Percentiles rank a stretch among this genome's conserved stretches.
phyloP scores from a whole-genome alignment of 441 rosid species.

The Adansonia rubrostipa region DNA sequence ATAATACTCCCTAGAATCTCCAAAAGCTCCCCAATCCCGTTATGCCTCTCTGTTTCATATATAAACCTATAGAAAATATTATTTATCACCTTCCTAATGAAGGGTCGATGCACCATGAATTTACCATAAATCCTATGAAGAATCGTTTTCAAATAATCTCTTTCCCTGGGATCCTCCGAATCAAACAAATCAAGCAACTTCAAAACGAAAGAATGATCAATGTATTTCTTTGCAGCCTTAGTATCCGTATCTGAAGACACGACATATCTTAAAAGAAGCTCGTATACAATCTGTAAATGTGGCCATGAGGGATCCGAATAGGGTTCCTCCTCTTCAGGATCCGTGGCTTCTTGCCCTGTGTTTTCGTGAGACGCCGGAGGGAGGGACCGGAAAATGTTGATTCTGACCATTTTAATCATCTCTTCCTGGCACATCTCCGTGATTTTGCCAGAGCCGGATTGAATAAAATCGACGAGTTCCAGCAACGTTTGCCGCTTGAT shows the following conservation, averaged over 20 bases:
- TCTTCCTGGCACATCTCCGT: constrained; percentile 78
- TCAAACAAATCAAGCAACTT: constrained; percentile 85
- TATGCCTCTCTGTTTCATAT: constrained; percentile 88
- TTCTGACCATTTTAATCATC: constrained; percentile 74
- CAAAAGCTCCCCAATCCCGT: constrained; percentile 84
- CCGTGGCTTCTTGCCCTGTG: constrained; percentile 76
- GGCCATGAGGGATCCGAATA: constrained; percentile 88
- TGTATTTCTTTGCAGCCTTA: constrained; percentile 74
- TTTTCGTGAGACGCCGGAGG: constrained; percentile 84
- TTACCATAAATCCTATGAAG: constrained; percentile 86
- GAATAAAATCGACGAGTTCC: constrained; percentile 85
- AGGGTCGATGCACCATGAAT: constrained; percentile 84
- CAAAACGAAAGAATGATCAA: constrained; percentile 82
- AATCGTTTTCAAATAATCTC: constrained; percentile 87
- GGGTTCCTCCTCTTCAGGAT: constrained; percentile 91
- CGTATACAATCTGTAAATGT: constrained; percentile 83
- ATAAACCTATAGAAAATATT: constrained; percentile 84
- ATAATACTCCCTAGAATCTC: constrained; percentile 94
- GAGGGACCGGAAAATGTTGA: constrained; percentile 71
- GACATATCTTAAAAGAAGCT: constrained; percentile 64
- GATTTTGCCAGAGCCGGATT: constrained; percentile 77
- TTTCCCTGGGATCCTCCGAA: constrained; percentile 86
- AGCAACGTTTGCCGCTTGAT: constrained; percentile 79
- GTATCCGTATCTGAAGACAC: constrained; percentile 77
- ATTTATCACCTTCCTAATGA: constrained; percentile 82